A percentile compares a stretch with the other conserved stretches of the same genome.
phyloP scores from a whole-genome alignment of 306 rosid species.

The Trifolium pratense region DNA sequence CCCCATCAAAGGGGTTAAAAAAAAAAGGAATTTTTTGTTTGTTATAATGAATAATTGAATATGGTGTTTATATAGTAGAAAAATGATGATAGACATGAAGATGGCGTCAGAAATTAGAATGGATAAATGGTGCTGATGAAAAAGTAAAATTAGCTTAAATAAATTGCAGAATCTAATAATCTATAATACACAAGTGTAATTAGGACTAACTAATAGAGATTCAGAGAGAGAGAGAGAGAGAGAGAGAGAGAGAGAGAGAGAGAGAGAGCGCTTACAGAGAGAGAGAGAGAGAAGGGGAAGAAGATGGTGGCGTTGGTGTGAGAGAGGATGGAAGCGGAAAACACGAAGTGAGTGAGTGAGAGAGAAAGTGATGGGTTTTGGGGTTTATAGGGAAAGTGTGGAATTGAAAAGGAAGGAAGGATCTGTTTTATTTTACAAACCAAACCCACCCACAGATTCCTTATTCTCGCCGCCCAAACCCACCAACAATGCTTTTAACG shows the following conservation, averaged over 20 bases:
- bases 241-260: background rate
- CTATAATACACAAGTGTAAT: background rate
- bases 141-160: background rate
- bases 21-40: background rate
- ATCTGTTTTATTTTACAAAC: too few species aligned
- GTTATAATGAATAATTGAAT: background rate
- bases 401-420: too few species aligned
- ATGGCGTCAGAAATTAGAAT: background rate
- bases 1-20: background rate
- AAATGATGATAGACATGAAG: background rate
- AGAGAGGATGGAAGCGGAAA: constrained; percentile 41
- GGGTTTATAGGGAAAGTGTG: too few species aligned
- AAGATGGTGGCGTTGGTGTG: background rate
- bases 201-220: background rate
- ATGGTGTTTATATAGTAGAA: background rate
- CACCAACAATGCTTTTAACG: too few species aligned
- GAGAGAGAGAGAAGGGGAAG: background rate
- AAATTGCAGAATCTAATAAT: constrained; percentile 2
- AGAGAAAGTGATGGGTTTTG: too few species aligned
- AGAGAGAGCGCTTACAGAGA: constrained; percentile 40
- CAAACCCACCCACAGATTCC: too few species aligned
- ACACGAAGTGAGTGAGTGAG: constrained; percentile 6
- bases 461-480: too few species aligned
- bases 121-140: constrained; percentile 1
- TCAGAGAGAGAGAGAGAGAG: too few species aligned